Evolutionary conservation across 352 stramenopile species (phyloP), one percentile per base, ranked within the genome.

Genomic region (Phytopythium montanum): DNA sequence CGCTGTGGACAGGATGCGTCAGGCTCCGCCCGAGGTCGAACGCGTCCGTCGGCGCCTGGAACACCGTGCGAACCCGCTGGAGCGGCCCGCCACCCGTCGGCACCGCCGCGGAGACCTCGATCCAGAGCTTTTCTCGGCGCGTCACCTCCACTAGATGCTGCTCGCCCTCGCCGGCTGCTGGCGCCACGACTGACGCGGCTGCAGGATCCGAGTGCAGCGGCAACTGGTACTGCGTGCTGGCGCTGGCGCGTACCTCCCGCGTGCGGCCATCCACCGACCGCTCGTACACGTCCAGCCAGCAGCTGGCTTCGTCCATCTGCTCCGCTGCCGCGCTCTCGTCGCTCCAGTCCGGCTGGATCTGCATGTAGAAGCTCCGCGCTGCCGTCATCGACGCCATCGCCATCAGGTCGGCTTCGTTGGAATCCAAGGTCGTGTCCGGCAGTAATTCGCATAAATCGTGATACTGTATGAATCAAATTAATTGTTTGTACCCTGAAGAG

Each of bases 271-370:
- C 18, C 46, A 77, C 62, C 19, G 60, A 73, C 42, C 77, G 79
- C 64, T 86, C 65, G 46, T 76, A 84, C 9, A 87, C 79, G 16
- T 88, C 71, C 29, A 86, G 31, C 75, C 76, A 86, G 61, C 68
- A 85, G 16, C 58, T 66, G n/a, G n/a, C n/a, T 25, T 68, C 64
- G 1, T 52, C 50, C n/a, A 18, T 9, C 33, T 38, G 9, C 5
- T 38, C 33, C 33, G 10, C 33, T 16, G 9, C 33, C 33, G n/a
- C 64, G 9, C 33, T 36, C 1, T 16, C 25, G 7, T 46, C 29
- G 21, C 59, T 48, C 82, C 82, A 92, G 62, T 92, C 79, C 13
- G 74, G 66, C 69, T 90, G 70, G 54, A 92, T 66, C 65, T 90
- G 75, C 72, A 88, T 72, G 72, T 86, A 88, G 29, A 64, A 51